phyloP scores from a whole-genome alignment of 2,329 filamentous ascomycete species.

The Xylariaceae sp. region DNA sequence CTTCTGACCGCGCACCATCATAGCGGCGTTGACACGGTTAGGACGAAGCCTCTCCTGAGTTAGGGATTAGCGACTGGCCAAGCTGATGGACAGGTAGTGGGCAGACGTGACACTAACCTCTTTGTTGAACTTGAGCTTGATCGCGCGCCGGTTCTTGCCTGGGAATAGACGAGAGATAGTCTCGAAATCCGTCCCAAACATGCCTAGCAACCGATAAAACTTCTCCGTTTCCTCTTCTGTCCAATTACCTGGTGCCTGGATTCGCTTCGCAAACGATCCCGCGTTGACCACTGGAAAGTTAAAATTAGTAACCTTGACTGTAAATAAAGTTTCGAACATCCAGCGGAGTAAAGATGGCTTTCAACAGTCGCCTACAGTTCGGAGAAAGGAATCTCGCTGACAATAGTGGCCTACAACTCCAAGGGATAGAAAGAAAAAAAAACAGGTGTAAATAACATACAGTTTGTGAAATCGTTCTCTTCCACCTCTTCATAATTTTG shows the following conservation, averaged over 20 bases:
- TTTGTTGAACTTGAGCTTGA: conserved; percentile 84
- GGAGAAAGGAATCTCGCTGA: neutral
- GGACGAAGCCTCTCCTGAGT: conserved; percentile 67
- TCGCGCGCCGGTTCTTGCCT: conserved; percentile 71
- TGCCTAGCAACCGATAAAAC: conserved; percentile 77
- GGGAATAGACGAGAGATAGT: conserved; percentile 81
- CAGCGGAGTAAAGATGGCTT: neutral
- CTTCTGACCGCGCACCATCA: conserved; percentile 63
- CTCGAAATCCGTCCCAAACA: conserved; percentile 84
- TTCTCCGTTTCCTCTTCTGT: conserved; percentile 72
- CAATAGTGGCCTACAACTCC: neutral
- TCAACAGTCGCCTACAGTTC: neutral
- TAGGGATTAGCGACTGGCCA: neutral
- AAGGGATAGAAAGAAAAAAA: neutral
- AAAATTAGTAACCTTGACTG: neutral
- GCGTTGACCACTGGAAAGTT: conserved; percentile 58
- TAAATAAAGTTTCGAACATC: neutral
- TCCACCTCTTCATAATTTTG: conserved; percentile 66
- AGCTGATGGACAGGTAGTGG: neutral
- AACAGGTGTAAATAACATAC: conserved; percentile 11
- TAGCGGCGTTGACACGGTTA: conserved; percentile 65
- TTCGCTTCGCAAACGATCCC: conserved; percentile 70
- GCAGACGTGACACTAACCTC: conserved; percentile 50
- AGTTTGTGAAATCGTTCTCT: conserved; percentile 78
- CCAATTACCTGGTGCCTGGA: conserved; percentile 71